Evolutionary conservation across 306 rosid genomes (phyloP).

Genomic region (Prunus campanulata): DNA sequence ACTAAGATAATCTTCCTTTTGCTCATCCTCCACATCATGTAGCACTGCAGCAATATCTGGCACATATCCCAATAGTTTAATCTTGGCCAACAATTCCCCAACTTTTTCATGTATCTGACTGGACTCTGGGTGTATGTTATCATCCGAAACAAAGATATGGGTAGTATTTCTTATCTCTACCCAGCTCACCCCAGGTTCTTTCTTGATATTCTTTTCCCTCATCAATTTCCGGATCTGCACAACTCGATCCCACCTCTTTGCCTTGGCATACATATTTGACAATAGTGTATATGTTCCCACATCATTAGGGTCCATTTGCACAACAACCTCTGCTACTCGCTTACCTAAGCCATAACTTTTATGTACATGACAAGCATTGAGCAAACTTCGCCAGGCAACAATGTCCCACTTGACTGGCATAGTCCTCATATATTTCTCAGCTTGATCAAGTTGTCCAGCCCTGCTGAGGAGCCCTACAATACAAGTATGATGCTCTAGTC

Average conservation of each 20-base stretch:
- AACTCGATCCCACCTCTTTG: conserved; percentile 42
- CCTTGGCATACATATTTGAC: conserved; percentile 45
- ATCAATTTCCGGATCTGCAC: conserved; percentile 37
- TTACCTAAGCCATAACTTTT: conserved; percentile 27
- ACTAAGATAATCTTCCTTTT: conserved; percentile 37
- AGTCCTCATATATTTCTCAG: conserved; percentile 31
- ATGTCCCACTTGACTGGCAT: conserved; percentile 34
- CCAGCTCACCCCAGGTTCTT: conserved; percentile 52
- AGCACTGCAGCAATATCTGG: conserved; percentile 30
- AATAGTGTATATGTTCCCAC: conserved; percentile 34
- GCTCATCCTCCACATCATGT: conserved; percentile 44
- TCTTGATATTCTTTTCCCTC: conserved; percentile 37
- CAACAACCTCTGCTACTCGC: conserved; percentile 29
- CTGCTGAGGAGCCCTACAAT: conserved; percentile 39
- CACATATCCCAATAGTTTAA: conserved; percentile 36
- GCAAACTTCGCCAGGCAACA: conserved; percentile 40
- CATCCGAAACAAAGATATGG: conserved; percentile 43
- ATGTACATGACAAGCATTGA: conserved; percentile 38
- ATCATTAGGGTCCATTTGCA: conserved; percentile 35
- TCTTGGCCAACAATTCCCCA: conserved; percentile 28
- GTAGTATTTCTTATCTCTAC: conserved; percentile 32
- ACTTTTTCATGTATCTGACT: conserved; percentile 36
- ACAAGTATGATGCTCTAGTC: conserved; percentile 40
- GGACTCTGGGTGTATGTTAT: conserved; percentile 28
- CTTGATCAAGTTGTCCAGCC: conserved; percentile 37